Evolutionary conservation across 108 stramenopile genomes (phyloP), one percentile per base, ranked within the genome.

Genomic region (Fistulifera solaris): DNA sequence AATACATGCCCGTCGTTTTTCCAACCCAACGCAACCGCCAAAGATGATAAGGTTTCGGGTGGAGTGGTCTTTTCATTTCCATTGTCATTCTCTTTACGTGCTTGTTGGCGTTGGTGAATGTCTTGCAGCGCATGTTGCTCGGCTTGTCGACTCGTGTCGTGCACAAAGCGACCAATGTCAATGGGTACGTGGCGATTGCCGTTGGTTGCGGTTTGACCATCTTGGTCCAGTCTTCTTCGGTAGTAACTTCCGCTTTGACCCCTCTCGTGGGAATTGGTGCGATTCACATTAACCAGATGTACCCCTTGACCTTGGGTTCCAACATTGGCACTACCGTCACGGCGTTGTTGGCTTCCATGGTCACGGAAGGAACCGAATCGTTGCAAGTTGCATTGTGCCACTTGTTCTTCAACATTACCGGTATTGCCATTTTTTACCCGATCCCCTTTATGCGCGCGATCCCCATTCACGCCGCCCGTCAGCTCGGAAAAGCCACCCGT

Each of bases 261-360:
- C 90, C 90, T 12, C 53, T 92, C 39, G 90, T 92, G 13, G 90
- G 86, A 48, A 54, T 92, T 38, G 86, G 77, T 46, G 75, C 67
- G 10, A 69, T 92, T 40, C 72, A 68, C 1, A 56, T 92, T 8
- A 73, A 82, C 52, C 78, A 73, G 54, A 93, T 93, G 91, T 65
- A 68, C 52, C 91, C 91, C 17, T 62, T 93, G 43, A 87, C 87
- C 35, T 76, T 93, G 15, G 91, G 91, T 26, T 87, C 91, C 49
- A 93, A 93, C 60, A 87, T 93, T 52, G 91, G 91, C 40, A 89
- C 91, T 1, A 85, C 87, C 28, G 54, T 84, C 40, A 87, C 91
- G 31, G 84, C 67, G 17, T 54, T 92, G 17, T 40, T 87, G 49
- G 79, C 89, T 44, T 67, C 84, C 39, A 35, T 35, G 31, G 31